Evolutionary conservation across 2,329 filamentous ascomycete genomes (phyloP).

Genomic region (Apiospora kogelbergensis): DNA sequence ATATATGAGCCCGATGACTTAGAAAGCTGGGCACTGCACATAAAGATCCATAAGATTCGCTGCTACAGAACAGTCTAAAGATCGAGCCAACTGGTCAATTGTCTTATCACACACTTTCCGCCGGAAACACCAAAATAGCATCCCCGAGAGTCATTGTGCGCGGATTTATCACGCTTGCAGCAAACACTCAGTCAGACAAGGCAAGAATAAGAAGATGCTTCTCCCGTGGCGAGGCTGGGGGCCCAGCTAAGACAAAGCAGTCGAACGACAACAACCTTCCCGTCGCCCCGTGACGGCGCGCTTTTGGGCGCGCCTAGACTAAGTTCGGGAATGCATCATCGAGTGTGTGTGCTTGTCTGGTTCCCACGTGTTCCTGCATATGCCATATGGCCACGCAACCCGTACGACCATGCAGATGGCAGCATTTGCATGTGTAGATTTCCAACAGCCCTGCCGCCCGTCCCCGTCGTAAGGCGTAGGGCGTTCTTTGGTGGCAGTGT

Average conservation of each 20-base stretch:
- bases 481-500: background rate
- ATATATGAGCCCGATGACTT: background rate
- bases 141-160: background rate
- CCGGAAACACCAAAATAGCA: background rate
- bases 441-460: background rate
- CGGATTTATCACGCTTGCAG: background rate
- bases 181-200: background rate
- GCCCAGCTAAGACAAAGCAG: background rate
- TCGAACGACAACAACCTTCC: background rate
- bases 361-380: background rate
- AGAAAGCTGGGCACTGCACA: background rate
- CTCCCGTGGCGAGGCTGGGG: background rate
- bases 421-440: background rate
- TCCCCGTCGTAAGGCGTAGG: background rate
- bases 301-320: background rate
- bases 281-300: background rate
- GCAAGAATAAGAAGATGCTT: background rate
- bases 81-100: background rate
- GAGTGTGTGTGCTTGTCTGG: background rate
- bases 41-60: background rate
- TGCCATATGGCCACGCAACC: background rate
- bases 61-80: background rate
- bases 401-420: background rate
- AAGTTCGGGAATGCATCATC: background rate
- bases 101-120: background rate